phyloP scores from a whole-genome alignment of 306 rosid genomes.

The Ceratonia siliqua region DNA sequence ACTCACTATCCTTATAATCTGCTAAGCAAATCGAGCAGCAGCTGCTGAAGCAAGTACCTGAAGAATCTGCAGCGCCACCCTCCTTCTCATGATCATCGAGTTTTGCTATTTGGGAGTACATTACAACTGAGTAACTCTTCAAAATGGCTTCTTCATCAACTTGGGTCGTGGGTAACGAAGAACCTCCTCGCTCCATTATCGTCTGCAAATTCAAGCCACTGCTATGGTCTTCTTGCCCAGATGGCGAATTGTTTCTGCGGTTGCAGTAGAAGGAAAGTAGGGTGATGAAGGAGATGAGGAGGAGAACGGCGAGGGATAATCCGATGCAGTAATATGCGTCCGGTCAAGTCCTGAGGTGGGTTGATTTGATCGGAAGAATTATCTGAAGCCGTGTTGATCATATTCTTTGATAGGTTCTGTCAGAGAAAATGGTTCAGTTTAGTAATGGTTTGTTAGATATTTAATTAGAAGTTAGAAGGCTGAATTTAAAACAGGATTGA shows the following conservation, averaged over 20 bases:
- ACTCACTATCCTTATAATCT: constrained; percentile 45
- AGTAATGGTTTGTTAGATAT: no score
- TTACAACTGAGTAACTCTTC: constrained; percentile 34
- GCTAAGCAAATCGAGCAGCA: constrained; percentile 57
- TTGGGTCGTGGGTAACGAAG: not conserved
- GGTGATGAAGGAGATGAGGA: constrained; percentile 6
- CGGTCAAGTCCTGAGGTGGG: not conserved
- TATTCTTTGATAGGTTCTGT: constrained; percentile 16
- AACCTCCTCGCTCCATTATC: not conserved
- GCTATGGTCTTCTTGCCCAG: not conserved
- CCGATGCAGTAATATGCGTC: constrained; percentile 21
- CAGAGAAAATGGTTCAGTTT: no score
- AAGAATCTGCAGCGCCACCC: not conserved
- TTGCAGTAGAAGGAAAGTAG: constrained; percentile 23
- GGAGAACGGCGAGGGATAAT: constrained; percentile 23
- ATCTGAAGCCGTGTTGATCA: constrained; percentile 21
- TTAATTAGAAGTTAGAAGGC: no score
- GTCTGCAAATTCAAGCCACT: not conserved
- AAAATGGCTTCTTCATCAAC: constrained; percentile 26
- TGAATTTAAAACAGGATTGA: no score
- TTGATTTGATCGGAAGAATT: not conserved
- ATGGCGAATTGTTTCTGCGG: not conserved
- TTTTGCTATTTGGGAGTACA: constrained; percentile 44
- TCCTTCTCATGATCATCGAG: not conserved
- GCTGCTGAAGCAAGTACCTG: constrained; percentile 12